Base-by-base conservation (phyloP, 225 moss, liverwort and hornwort genomes). In the Polytrichum formosum region DNA sequence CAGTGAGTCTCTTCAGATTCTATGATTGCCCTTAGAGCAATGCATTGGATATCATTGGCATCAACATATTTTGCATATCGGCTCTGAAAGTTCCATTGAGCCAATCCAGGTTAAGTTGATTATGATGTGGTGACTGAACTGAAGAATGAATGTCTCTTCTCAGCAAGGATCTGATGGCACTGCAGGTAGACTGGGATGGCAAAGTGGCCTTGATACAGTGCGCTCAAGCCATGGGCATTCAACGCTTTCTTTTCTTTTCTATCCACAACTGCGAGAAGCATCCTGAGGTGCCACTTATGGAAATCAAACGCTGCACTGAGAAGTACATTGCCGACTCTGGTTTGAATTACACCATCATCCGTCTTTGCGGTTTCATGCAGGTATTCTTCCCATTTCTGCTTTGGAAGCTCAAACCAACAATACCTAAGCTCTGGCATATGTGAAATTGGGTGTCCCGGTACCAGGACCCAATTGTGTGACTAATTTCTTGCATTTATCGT, bases 361-460 rank as follows among this genome's bases (percentile, higher is more conserved):
- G 92, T 16, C 81, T 95, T 31, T 92, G 92, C 71, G 94, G 94
- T 5, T 95, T 95, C n/a, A 92, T 95, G 94, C 94, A 95, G 90
- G 92, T 90, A 78, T 9, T 35, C 17, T 13, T 28, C 18, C 23
- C 68, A 53, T 53, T 31, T 65, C 65, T 7, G 25, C 60, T 21
- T 59, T n/a, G 60, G 60, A 22, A 61, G 2, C 60, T 22, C 26
- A 26, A n/a, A 21, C 10, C 20, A 21, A 61, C 5, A 61, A 61
- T 61, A n/a, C 60, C 21, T 26, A n/a, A 61, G 26, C 60, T 6
- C 60, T 26, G 21, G 46, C 13, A 46, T 46, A 2, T 46, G 46
- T 16, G 13, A 7, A 22, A 61, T 21, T 61, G 21, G 17, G 59
- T 6, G 7, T 61, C 60, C 22, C 5, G 6, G 26, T 61, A 21